These are phyloP conservation scores for Oropetium thomaeum DNA, from an alignment of 176 grass and related monocot genomes.

Conservation along the genomic window DNA sequence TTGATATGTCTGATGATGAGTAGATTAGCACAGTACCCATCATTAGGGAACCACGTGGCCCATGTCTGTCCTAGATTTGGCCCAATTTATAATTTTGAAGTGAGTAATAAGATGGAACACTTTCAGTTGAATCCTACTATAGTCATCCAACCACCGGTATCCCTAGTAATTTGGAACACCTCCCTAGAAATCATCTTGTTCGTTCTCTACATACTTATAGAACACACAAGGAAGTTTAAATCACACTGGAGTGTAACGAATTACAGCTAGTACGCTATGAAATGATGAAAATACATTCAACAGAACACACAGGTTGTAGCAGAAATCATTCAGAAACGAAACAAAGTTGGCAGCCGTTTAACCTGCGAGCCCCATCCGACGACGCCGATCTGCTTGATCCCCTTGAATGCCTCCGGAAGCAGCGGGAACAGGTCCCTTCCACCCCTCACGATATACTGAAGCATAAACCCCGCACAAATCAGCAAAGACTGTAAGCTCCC, in stretches of 20 bases:
- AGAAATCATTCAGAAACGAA: background rate
- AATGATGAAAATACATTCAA: background rate
- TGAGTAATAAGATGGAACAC: background rate
- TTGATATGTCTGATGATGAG: background rate
- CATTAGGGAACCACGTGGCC: background rate
- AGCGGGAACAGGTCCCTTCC: slow-evolving; percentile 71
- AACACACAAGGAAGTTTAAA: background rate
- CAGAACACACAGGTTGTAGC: background rate
- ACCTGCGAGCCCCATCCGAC: slow-evolving; percentile 82
- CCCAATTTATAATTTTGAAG: background rate
- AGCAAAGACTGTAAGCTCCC: background rate
- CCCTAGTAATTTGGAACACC: too few relatives aligned
- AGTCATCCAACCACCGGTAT: too few relatives aligned
- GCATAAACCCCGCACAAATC: background rate
- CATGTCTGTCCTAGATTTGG: background rate
- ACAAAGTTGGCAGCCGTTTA: background rate
- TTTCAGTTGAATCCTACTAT: background rate
- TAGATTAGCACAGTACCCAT: background rate
- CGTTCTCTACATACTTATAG: background rate
- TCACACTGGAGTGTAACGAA: background rate
- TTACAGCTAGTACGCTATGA: background rate
- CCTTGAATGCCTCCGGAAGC: slow-evolving; percentile 71
- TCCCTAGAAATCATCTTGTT: too few relatives aligned
- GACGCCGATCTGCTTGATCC: slow-evolving; percentile 76
- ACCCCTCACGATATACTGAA: slow-evolving; percentile 74